Base-by-base conservation (phyloP, 352 stramenopile genomes). In the Phytophthora citricola region DNA sequence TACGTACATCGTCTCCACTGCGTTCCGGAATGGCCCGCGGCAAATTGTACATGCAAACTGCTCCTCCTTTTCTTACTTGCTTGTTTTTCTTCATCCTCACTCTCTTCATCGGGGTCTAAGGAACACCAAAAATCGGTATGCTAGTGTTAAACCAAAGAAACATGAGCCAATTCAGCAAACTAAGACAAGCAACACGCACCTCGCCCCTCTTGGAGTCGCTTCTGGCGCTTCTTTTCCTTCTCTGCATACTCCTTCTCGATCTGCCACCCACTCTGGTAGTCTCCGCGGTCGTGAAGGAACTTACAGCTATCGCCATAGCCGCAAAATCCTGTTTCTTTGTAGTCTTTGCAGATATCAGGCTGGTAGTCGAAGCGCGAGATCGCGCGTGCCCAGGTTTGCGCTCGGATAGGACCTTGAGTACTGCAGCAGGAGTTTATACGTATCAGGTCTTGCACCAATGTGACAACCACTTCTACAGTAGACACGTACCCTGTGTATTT, bases 271-370 rank as follows among this genome's bases (percentile, higher is more conserved):
- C 75, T 95, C 76, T 99, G 98, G 66, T 98, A 99, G 69, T 99
- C 94, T 2, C 96, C 92, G n/a, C 98, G 89, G 70, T 99, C 97
- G 77, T 99, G 98, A 24, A 99, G 80, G 78, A 99, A 99, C 67
- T 98, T 99, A 69, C 97, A 99, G 61, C 79, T 92, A 46, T 95
- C 87, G 2, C 98, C 98, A 73, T 98, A 99, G 40, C 97, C 97
- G 66, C 97, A 99, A 75, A 99, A 99, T 26, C 98, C 98, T 6
- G 98, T 99, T 51, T 99, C 97, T 63, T 99, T 99, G 84, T 99
- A 99, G 76, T 99, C 98, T 72, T 99, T 99, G 79, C 98, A 99
- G 52, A 99, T 93, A 66, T 99, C 97, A 2, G 96, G 95, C 73
- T 90, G 79, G 78, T 99, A 99, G 65, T 99, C 98, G 63, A 99